A percentile compares a stretch with the other conserved stretches of the same genome.
Evolutionary conservation across 441 rosid genomes (phyloP).

Genomic region (Jatropha multifida): DNA sequence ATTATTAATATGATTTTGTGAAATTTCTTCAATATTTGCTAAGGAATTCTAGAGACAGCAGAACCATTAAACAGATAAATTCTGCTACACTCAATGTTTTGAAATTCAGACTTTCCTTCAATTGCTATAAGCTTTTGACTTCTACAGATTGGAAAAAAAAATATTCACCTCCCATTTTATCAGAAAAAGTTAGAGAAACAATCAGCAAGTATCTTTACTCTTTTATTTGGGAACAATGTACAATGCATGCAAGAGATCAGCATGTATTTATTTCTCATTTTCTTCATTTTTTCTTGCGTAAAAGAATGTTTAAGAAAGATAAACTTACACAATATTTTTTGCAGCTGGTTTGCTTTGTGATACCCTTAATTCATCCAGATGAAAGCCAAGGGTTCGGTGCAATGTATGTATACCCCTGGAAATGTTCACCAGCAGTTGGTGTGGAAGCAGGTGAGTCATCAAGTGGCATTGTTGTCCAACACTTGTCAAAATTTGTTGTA

Average conservation of each 20-base stretch:
- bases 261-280: not conserved
- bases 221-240: conserved; percentile 1
- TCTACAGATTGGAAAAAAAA: not conserved
- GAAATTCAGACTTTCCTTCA: not conserved
- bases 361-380: conserved; percentile 31
- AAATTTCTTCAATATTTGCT: not conserved
- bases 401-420: conserved; percentile 63
- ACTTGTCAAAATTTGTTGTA: conserved; percentile 61
- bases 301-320: not conserved
- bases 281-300: not conserved
- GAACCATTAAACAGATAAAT: not conserved
- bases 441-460: conserved; percentile 73
- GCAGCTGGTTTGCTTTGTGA: conserved; percentile 4
- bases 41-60: not conserved
- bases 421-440: conserved; percentile 67
- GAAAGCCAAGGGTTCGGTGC: conserved; percentile 82
- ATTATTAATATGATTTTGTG: not conserved
- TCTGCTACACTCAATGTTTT: not conserved
- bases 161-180: not conserved
- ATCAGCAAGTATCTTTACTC: not conserved
- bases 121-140: not conserved
- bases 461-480: conserved; percentile 75
- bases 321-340: conserved; percentile 25
- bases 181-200: not conserved
- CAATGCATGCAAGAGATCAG: conserved; percentile 11